phyloP scores from a whole-genome alignment of 1,284 basidiomycete genomes.

The Microbotryomycetes sp. region DNA sequence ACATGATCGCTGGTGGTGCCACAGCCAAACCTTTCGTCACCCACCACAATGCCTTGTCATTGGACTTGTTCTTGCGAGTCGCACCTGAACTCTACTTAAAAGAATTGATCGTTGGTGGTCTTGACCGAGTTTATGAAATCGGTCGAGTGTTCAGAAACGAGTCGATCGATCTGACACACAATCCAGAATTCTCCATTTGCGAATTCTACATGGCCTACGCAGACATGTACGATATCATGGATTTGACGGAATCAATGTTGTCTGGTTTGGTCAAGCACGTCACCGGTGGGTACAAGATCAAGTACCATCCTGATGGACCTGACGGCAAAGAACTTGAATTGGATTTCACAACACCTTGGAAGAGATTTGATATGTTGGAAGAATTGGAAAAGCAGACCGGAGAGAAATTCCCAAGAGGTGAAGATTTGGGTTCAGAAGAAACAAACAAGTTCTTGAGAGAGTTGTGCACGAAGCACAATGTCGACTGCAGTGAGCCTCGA shows the following conservation, averaged over 20 bases:
- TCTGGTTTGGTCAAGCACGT: conserved; percentile 87
- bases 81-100: conserved; percentile 98
- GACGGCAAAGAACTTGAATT: conserved; percentile 62
- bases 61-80: conserved; percentile 96
- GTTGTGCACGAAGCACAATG: conserved; percentile 84
- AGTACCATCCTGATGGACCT: conserved; percentile 65
- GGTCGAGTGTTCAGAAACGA: conserved; percentile 98
- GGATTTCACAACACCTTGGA: conserved; percentile 95
- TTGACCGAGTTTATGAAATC: conserved; percentile 97
- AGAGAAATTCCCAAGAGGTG: conserved; percentile 88
- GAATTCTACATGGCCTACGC: conserved; percentile 99
- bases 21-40: conserved; percentile 99
- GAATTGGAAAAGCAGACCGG: conserved; percentile 90
- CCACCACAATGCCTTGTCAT: conserved; percentile 95
- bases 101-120: conserved; percentile 91
- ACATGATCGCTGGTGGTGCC: conserved; percentile 91
- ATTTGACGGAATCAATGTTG: conserved; percentile 85
- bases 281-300: conserved; percentile 75
- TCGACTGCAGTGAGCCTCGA: conserved; percentile 93
- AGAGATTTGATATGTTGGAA: conserved; percentile 96
- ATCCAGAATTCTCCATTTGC: conserved; percentile 96
- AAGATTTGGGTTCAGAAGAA: conserved; percentile 80
- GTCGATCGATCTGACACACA: conserved; percentile 96
- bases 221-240: conserved; percentile 99
- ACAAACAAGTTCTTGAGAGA: conserved; percentile 84